Conservation (phyloP, 345 rosid genomes). For the Ailanthus altissimus region DNA sequence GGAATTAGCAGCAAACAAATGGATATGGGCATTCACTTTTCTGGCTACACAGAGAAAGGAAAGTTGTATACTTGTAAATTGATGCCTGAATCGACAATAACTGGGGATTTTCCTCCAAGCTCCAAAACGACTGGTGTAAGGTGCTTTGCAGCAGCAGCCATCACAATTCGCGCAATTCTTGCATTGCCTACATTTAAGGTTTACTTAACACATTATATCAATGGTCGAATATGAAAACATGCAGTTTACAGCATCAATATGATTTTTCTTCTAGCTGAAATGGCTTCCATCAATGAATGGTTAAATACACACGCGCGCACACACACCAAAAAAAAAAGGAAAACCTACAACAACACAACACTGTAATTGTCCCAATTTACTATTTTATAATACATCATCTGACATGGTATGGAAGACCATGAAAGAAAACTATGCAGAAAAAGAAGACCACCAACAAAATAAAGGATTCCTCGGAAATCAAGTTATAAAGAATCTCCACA, state of each 20-base stretch:
- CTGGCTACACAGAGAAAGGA: neutral
- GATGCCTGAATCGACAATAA: constrained; percentile 68
- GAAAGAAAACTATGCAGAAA: neutral
- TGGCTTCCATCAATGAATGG: neutral
- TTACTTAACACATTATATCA: constrained; percentile 4
- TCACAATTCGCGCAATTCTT: constrained; percentile 73
- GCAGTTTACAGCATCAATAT: constrained; percentile 16
- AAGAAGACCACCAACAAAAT: neutral
- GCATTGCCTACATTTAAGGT: constrained; percentile 60
- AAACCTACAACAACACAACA: neutral
- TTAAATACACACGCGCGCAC: neutral
- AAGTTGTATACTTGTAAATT: constrained; percentile 55
- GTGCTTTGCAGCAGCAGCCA: constrained; percentile 96
- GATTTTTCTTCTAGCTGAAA: constrained; percentile 8
- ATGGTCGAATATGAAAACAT: neutral
- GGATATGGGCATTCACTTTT: neutral
- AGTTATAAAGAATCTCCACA: constrained; percentile 1
- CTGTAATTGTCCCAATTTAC: neutral
- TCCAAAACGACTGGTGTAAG: constrained; percentile 91
- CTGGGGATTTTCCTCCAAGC: constrained; percentile 97
- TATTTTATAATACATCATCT: neutral
- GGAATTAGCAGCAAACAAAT: constrained; percentile 11
- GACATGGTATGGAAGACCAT: neutral
- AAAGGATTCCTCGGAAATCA: neutral
- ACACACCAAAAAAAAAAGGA: too few species aligned